Evolutionary conservation across 2,329 filamentous ascomycete genomes (phyloP), one percentile per base, ranked within the genome.

Genomic region (Colletotrichum coccodes): DNA sequence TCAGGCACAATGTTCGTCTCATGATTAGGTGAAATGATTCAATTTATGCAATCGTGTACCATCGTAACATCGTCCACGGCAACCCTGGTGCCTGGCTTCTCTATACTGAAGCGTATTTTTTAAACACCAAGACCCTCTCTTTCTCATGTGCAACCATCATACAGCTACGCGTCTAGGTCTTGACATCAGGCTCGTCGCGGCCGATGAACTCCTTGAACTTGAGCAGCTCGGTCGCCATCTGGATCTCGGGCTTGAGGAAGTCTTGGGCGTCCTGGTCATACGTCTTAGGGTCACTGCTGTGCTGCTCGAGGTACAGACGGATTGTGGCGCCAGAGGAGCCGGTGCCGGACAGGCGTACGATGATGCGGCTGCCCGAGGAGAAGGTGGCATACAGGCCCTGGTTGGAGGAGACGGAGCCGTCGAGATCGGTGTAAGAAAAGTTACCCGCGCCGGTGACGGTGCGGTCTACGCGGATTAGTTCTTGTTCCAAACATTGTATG

Each of bases 371-470:
- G 71, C 95, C 95, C 68, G 97, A 95, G 63, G 94, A 94, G 82
- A 98, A 98, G 81, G 93, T 93, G 79, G 95, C 93, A 79, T 93
- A 99, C 74, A 99, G 90, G 73, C 96, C 96, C 85, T 99, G 96
- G 86, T 98, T 97, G 79, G 94, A 94, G 77, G 94, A 92, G 62
- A 98, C 94, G 73, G 94, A 97, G 71, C 95, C 96, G 77, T 99
- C 96, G n/a, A 99, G 91, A 78, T 99, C 96, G 9, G 94, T 98
- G 88, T 99, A 99, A 36, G 94, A 94, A 82, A 99, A 99, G 87
- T 99, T 95, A 73, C 95, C 96, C 7, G 95, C 95, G 75, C 97
- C 93, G 57, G 90, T 85, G 49, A 98, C 94, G 77, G 94, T 97
- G 79, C 92, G 93, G 72, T 87, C 88, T 89, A 62, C 36, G 2